Conservation (phyloP, 2,329 filamentous ascomycete genomes). For the Rhynchosporium agropyri region DNA sequence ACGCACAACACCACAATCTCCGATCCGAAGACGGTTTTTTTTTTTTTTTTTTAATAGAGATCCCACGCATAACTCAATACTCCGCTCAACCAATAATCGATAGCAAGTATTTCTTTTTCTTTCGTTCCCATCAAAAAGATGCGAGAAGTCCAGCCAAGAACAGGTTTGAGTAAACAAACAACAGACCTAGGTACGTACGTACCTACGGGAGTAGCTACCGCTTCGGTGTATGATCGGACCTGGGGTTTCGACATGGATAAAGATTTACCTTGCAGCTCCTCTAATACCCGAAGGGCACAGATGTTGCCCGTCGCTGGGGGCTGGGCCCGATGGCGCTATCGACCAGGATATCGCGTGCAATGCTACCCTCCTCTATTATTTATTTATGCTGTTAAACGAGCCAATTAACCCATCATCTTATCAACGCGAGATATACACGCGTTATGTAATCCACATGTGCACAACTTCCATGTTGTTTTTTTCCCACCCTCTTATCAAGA, state of each 20-base stretch:
- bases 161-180: slow-evolving; percentile 17
- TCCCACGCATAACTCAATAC: not conserved
- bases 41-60: not conserved
- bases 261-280: slow-evolving; percentile 28
- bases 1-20: slow-evolving; percentile 14
- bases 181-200: not conserved
- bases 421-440: slow-evolving; percentile 19
- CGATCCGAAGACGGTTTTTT: not conserved
- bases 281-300: slow-evolving; percentile 25
- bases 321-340: slow-evolving; percentile 11
- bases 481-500: slow-evolving; percentile 9
- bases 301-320: slow-evolving; percentile 12
- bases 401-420: slow-evolving; percentile 9
- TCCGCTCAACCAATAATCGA: not conserved
- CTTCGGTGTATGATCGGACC: slow-evolving; percentile 22
- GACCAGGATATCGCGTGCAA: slow-evolving; percentile 17
- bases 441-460: slow-evolving; percentile 13
- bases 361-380: not conserved
- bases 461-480: not conserved
- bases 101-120: slow-evolving; percentile 1
- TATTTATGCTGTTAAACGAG: not conserved
- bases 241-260: slow-evolving; percentile 17
- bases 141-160: slow-evolving; percentile 11
- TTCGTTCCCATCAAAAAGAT: not conserved
- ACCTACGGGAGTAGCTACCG: not conserved